These are phyloP conservation scores for Trifolium subterraneum DNA, from an alignment of 306 rosid species.

Conservation along the genomic window DNA sequence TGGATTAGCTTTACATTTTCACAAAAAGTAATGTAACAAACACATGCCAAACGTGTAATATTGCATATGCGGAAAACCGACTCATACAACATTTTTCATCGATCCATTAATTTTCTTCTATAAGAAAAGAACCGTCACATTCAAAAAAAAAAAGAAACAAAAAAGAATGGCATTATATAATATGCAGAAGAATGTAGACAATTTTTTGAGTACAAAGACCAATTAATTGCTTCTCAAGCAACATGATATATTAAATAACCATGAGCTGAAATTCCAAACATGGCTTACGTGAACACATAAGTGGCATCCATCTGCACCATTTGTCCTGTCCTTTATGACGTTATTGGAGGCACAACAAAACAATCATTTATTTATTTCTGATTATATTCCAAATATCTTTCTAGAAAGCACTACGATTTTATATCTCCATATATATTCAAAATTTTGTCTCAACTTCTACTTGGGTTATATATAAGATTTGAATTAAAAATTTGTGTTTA, in stretches of 20 bases:
- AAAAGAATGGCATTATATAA: too few species aligned
- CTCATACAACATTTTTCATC: not conserved
- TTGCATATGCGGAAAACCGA: not conserved
- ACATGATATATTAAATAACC: not conserved
- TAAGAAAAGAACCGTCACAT: slow-evolving; percentile 1
- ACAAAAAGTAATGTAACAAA: not conserved
- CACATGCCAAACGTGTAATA: not conserved
- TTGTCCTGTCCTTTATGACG: slow-evolving; percentile 10
- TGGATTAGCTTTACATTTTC: too few species aligned
- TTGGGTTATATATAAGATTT: too few species aligned
- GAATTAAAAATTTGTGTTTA: too few species aligned
- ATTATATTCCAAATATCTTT: slow-evolving; percentile 1
- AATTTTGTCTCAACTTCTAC: not conserved
- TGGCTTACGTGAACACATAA: slow-evolving; percentile 20
- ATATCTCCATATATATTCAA: not conserved
- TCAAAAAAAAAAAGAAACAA: not conserved
- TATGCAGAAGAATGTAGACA: not conserved
- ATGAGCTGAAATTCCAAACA: slow-evolving; percentile 22
- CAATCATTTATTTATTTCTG: not conserved
- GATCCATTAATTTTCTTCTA: not conserved
- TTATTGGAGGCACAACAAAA: slow-evolving; percentile 17
- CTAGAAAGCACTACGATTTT: not conserved
- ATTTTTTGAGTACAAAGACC: not conserved
- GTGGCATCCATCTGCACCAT: not conserved
- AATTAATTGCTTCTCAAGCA: slow-evolving; percentile 23